Base-by-base conservation (phyloP, 495 filamentous ascomycete genomes). In the Penicillium pulvis region DNA sequence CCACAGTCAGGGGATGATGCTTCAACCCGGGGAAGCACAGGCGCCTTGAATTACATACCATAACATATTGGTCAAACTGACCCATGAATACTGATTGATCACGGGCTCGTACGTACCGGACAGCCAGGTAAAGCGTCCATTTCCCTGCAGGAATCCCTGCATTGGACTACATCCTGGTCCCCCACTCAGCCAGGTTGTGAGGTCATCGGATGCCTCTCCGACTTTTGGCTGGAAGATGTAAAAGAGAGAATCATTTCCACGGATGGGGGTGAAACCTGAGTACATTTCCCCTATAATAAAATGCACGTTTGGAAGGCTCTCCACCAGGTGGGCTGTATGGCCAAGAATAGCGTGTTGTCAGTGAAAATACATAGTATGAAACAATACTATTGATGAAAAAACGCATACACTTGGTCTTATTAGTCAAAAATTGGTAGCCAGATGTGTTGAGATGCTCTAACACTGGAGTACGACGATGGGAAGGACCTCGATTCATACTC, bases 281-380 rank as follows among this genome's bases (percentile, higher is more conserved):
- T 92, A 92, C 3, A 84, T 85, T 67, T 93, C 90, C 28, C 90
- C 89, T 55, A 90, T 72, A 53, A 90, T 85, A 51, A 89, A 92
- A 52, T 82, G 71, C 8, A 93, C 87, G 36, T 90, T 86, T 2
- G 88, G 89, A 48, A 91, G 76, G n/a, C 84, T 83, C 55, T 90
- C 79, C 33, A 91, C 89, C 12, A 78, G 76, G 60, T 84, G 91
- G 33, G 79, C 83, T 86, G 42, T 1, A 41, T 30, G 12, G 8
- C 17, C 17, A 48, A 50, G 31, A 57, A 50, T 36, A 54, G 19
- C 35, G n/a, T 31, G 49, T 46, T 4, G 28, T 28, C 28, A 28
- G 28, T 28, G 1, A 28, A 28, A 7, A 28, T 28, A 5, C 2
- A 28, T 39, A n/a, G 45, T 26, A 9, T 17, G n/a, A 46, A 23